Conservation (phyloP, 352 stramenopile genomes). For the Phytophthora pinifolia region DNA sequence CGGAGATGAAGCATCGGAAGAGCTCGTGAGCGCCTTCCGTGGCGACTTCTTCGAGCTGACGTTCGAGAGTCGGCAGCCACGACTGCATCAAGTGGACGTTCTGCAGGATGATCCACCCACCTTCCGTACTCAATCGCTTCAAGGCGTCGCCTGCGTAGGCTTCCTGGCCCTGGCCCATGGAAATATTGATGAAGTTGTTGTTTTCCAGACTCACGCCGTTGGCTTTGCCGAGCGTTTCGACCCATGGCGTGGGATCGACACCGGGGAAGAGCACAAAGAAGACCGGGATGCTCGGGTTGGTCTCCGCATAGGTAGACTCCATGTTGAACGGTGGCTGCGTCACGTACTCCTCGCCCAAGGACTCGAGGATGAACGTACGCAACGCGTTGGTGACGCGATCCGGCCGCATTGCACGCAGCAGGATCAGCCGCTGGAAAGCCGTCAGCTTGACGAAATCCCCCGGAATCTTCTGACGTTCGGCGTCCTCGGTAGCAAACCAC, state of each 20-base stretch:
- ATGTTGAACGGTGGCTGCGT: conserved; percentile 93
- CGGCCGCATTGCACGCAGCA: conserved; percentile 92
- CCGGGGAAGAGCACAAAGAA: conserved; percentile 96
- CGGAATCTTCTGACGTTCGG: conserved; percentile 93
- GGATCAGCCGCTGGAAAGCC: conserved; percentile 83
- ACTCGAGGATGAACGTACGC: conserved; percentile 90
- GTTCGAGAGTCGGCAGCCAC: conserved; percentile 94
- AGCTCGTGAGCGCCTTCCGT: conserved; percentile 90
- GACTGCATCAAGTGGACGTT: conserved; percentile 97
- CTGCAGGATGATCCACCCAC: conserved; percentile 95
- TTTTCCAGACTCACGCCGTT: conserved; percentile 92
- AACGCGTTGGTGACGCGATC: conserved; percentile 95
- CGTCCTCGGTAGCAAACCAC: conserved; percentile 96
- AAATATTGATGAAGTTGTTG: conserved; percentile 97
- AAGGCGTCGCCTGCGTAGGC: conserved; percentile 91
- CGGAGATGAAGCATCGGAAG: conserved; percentile 96
- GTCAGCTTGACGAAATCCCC: conserved; percentile 90
- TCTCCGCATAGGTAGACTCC: conserved; percentile 91
- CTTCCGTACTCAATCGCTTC: conserved; percentile 89
- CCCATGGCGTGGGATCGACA: conserved; percentile 94
- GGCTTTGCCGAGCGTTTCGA: conserved; percentile 88
- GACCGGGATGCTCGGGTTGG: conserved; percentile 90
- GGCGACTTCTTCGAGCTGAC: conserved; percentile 90
- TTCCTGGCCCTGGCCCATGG: conserved; percentile 93
- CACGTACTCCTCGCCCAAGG: conserved; percentile 90